Evolutionary conservation across 176 grass and related monocot genomes (phyloP).

Genomic region (Avena eriantha): DNA sequence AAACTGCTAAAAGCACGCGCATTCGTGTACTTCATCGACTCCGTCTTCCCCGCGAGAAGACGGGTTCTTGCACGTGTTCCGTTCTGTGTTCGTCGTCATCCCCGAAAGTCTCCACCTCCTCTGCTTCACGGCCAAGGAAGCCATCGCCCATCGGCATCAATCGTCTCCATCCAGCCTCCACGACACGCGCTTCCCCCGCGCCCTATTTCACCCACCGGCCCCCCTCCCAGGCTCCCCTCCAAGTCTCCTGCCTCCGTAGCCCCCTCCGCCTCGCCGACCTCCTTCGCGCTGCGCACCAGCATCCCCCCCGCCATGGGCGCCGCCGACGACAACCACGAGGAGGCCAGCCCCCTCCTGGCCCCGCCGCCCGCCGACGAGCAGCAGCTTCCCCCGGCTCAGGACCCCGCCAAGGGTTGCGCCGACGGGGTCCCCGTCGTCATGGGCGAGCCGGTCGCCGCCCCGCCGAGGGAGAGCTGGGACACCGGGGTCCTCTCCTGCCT

Average conservation of each 20-base stretch:
- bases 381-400: conserved; percentile 18
- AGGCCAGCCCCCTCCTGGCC: conserved; percentile 51
- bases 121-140: conserved; percentile 44
- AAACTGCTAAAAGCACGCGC: neutral
- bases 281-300: neutral
- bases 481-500: conserved; percentile 83
- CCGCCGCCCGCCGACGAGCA: conserved; percentile 1
- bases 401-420: conserved; percentile 35
- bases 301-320: conserved; percentile 41
- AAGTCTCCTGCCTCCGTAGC: neutral
- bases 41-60: neutral
- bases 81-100: neutral
- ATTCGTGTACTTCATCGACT: neutral
- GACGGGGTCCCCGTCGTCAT: conserved; percentile 72
- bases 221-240: neutral
- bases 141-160: too few relatives aligned
- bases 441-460: conserved; percentile 55
- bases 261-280: neutral
- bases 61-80: neutral
- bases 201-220: conserved; percentile 30
- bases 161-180: conserved; percentile 16
- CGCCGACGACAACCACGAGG: conserved; percentile 49
- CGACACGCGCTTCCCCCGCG: conserved; percentile 38
- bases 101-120: neutral
- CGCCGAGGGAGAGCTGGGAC: conserved; percentile 66